Evolutionary conservation across 805 yeast genomes (phyloP).

Genomic region (Cyberlindnera saturnus): DNA sequence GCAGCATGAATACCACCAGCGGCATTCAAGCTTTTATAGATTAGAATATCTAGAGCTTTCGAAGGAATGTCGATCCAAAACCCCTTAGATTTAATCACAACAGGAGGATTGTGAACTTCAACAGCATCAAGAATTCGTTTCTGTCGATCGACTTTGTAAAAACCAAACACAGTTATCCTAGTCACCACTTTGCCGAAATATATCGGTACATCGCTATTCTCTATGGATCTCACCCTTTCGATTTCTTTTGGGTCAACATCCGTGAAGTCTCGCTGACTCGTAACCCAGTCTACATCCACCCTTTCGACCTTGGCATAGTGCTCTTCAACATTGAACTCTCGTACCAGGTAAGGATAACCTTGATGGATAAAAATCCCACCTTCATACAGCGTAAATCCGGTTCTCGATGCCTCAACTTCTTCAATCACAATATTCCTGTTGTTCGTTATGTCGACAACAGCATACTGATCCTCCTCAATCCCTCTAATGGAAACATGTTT

Average conservation of each 20-base stretch:
- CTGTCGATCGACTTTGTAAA: constrained; percentile 74
- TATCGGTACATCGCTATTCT: constrained; percentile 48
- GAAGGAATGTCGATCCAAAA: constrained; percentile 87
- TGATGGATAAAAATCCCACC: constrained; percentile 95
- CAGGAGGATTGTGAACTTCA: constrained; percentile 87
- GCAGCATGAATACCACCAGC: constrained; percentile 98
- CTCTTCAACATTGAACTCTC: constrained; percentile 77
- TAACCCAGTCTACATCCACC: constrained; percentile 91
- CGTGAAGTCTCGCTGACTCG: constrained; percentile 86
- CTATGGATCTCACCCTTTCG: constrained; percentile 53
- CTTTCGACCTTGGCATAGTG: constrained; percentile 78
- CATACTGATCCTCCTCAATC: constrained; percentile 72
- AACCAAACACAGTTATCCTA: constrained; percentile 83
- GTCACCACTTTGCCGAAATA: constrained; percentile 72
- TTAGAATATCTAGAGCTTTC: constrained; percentile 52
- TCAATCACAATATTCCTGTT: constrained; percentile 75
- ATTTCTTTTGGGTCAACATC: constrained; percentile 84
- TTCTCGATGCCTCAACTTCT: constrained; percentile 81
- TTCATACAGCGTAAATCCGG: constrained; percentile 82
- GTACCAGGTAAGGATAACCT: constrained; percentile 82
- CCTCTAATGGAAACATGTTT: constrained; percentile 74
- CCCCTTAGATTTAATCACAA: constrained; percentile 63
- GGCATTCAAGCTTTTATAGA: constrained; percentile 50
- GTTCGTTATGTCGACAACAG: constrained; percentile 86
- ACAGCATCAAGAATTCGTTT: constrained; percentile 86